Evolutionary conservation across 768 basidiomycete genomes (phyloP).

Genomic region (Russula compacta): DNA sequence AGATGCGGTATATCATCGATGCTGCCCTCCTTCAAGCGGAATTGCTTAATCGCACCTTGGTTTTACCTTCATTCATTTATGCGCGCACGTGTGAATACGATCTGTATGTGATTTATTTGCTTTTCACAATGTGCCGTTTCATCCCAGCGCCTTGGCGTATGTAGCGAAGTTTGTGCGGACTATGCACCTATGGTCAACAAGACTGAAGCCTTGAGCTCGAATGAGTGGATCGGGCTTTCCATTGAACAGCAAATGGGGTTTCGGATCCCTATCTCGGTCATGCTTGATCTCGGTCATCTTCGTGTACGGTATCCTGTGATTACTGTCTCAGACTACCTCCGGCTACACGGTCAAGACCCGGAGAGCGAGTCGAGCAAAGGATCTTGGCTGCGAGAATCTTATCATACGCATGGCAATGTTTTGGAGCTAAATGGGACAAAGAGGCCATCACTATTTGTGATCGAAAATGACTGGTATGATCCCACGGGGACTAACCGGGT

Average conservation of each 20-base stretch:
- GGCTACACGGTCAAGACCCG: constrained; percentile 31
- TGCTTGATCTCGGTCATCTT: constrained; percentile 36
- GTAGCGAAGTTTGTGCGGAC: constrained; percentile 31
- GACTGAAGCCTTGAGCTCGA: constrained; percentile 32
- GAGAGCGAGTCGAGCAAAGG: constrained; percentile 31
- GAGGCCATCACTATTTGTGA: constrained; percentile 26
- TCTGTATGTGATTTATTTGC: constrained; percentile 23
- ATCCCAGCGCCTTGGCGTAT: background rate
- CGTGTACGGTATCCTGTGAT: constrained; percentile 31
- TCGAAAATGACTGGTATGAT: constrained; percentile 36
- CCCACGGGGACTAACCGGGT: constrained; percentile 30
- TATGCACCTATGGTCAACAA: constrained; percentile 37
- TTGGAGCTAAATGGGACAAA: constrained; percentile 19
- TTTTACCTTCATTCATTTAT: constrained; percentile 39
- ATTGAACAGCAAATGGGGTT: constrained; percentile 30
- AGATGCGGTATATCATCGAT: constrained; percentile 44
- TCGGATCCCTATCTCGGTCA: constrained; percentile 30
- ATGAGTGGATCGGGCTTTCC: constrained; percentile 34
- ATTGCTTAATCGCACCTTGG: constrained; percentile 35
- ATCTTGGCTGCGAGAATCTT: constrained; percentile 30
- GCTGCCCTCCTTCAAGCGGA: constrained; percentile 35
- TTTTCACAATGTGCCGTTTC: background rate
- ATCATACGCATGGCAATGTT: constrained; percentile 26
- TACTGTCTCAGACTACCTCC: constrained; percentile 35
- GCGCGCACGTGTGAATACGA: constrained; percentile 38